phyloP scores from a whole-genome alignment of 176 grass and related monocot genomes.

The Eragrostis nindensis region DNA sequence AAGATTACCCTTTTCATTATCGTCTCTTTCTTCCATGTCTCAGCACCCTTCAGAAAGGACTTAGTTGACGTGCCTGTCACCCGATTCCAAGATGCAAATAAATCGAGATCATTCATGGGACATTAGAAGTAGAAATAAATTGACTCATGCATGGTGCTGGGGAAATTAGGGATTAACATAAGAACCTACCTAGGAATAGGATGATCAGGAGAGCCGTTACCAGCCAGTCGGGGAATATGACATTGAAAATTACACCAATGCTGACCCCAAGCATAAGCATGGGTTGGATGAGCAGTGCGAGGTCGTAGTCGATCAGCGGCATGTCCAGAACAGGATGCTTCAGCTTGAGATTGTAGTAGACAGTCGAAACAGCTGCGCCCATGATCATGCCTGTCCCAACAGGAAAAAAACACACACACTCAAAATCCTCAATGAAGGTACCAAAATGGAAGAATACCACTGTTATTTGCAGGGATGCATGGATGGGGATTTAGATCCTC shows the following conservation, averaged over 20 bases:
- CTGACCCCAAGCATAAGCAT: conserved; percentile 91
- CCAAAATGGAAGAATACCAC: too few relatives aligned
- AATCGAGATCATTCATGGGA: too few relatives aligned
- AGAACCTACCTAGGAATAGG: too few relatives aligned
- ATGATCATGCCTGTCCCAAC: conserved; percentile 79
- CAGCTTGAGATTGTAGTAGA: conserved; percentile 77
- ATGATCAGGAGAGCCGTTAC: conserved; percentile 71
- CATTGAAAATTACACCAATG: conserved; percentile 74
- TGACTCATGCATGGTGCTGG: too few relatives aligned
- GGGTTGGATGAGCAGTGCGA: conserved; percentile 77
- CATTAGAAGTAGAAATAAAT: too few relatives aligned
- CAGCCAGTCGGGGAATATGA: conserved; percentile 76
- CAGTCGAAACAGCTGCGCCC: conserved; percentile 63
- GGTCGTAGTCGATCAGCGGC: conserved; percentile 80
- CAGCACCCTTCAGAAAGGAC: too few relatives aligned
- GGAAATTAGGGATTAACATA: too few relatives aligned
- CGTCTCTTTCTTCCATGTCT: too few relatives aligned
- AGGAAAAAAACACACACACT: background rate
- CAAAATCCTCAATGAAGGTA: too few relatives aligned
- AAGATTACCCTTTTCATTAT: too few relatives aligned
- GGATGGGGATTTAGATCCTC: conserved; percentile 38
- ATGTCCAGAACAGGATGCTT: conserved; percentile 68
- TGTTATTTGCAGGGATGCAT: conserved; percentile 30
- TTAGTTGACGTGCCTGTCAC: too few relatives aligned
- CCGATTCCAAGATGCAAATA: too few relatives aligned